Percentiles rank a stretch among this genome's conserved stretches.
These are phyloP conservation scores for Plectranthus barbatus DNA, from an alignment of 257 asterid genomes.

Conservation along the genomic window DNA sequence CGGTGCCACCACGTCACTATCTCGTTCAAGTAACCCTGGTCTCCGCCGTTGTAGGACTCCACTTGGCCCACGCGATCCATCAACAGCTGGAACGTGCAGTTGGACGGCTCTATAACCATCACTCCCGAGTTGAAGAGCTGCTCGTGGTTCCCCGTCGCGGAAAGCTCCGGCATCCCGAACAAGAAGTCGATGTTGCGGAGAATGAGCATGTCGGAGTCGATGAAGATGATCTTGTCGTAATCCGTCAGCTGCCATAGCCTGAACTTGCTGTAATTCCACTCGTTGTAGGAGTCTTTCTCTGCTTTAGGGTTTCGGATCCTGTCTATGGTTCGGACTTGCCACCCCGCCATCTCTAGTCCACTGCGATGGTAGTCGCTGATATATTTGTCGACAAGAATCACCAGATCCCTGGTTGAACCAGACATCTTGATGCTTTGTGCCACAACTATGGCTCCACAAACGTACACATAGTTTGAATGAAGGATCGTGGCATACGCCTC, in stretches of 20 bases:
- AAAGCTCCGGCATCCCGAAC: conserved; percentile 61
- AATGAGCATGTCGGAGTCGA: conserved; percentile 70
- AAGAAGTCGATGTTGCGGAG: conserved; percentile 62
- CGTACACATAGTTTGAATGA: conserved; percentile 69
- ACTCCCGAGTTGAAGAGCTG: too few species aligned
- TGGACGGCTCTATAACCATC: too few species aligned
- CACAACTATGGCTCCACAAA: conserved; percentile 84
- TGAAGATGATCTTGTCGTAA: conserved; percentile 71
- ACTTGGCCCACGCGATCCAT: conserved; percentile 61
- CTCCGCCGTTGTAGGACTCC: conserved; percentile 82
- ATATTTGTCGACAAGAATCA: conserved; percentile 66
- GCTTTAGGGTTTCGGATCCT: conserved; percentile 82
- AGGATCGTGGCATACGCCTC: conserved; percentile 87
- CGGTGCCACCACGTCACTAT: conserved; percentile 92
- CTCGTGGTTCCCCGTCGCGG: conserved; percentile 71
- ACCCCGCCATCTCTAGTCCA: conserved; percentile 69
- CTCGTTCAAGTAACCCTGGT: conserved; percentile 77
- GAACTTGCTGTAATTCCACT: conserved; percentile 94
- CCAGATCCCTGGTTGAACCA: conserved; percentile 68
- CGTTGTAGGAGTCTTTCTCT: conserved; percentile 72
- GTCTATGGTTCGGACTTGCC: conserved; percentile 61
- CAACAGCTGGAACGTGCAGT: too few species aligned
- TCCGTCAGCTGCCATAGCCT: conserved; percentile 84
- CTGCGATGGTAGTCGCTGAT: conserved; percentile 48
- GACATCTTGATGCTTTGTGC: conserved; percentile 67